These are phyloP conservation scores for Rhodotorula kratochvilovae DNA, from an alignment of 768 basidiomycete genomes.

Conservation along the genomic window DNA sequence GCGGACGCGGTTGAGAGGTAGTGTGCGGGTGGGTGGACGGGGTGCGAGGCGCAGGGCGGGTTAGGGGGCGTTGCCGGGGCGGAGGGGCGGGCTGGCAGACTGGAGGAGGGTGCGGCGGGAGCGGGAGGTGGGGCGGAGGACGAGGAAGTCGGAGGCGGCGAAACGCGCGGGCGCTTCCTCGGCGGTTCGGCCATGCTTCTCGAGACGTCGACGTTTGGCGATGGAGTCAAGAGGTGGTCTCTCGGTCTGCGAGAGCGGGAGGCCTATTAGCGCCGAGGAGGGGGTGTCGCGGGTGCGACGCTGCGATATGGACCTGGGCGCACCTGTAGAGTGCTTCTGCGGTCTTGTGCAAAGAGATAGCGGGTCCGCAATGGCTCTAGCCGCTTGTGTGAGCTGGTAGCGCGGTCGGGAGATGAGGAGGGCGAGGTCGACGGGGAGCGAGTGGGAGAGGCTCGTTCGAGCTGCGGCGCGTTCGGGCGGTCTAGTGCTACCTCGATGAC, in stretches of 20 bases:
- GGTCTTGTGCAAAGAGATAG: no score
- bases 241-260: no score
- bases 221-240: no score
- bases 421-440: not conserved
- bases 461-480: not conserved
- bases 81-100: not conserved
- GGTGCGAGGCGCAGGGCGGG: conserved; percentile 28
- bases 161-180: conserved; percentile 4
- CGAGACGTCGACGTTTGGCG: not conserved
- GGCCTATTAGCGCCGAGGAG: no score
- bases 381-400: no score
- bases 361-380: no score
- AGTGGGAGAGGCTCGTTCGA: no score
- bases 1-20: conserved; percentile 9
- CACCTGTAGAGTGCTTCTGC: no score
- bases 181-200: not conserved
- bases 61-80: conserved; percentile 22
- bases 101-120: not conserved
- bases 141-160: not conserved
- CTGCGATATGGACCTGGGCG: no score
- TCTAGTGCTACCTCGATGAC: not conserved
- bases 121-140: not conserved
- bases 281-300: no score
- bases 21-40: conserved; percentile 1
- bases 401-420: no score